These are phyloP conservation scores for Xylariomycetidae sp. DNA, from an alignment of 2,329 filamentous ascomycete genomes.

Conservation along the genomic window DNA sequence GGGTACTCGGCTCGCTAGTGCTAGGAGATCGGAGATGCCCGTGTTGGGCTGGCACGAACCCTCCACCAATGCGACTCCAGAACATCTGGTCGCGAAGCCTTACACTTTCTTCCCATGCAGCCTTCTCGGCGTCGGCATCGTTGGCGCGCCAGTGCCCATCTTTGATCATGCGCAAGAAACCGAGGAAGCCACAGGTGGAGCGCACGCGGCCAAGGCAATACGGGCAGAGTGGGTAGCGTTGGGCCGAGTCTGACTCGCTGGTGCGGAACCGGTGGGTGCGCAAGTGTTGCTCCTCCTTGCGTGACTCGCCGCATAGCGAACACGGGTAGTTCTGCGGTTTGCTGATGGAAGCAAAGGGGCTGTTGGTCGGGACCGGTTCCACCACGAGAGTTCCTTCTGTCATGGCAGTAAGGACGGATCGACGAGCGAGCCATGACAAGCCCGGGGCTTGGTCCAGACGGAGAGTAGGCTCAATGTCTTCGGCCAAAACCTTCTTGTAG, in stretches of 20 bases:
- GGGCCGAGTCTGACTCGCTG: constrained; percentile 78
- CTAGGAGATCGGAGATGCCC: constrained; percentile 12
- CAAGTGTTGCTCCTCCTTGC: constrained; percentile 63
- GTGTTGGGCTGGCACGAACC: constrained; percentile 64
- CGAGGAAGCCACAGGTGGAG: constrained; percentile 86
- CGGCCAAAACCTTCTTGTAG: constrained; percentile 80
- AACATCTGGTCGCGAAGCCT: constrained; percentile 91
- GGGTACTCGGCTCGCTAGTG: constrained; percentile 27
- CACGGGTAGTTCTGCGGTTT: constrained; percentile 62
- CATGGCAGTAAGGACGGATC: constrained; percentile 76
- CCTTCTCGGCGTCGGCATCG: constrained; percentile 75
- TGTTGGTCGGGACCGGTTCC: constrained; percentile 68
- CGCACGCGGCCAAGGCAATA: constrained; percentile 82
- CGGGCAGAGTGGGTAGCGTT: constrained; percentile 82
- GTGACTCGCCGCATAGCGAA: constrained; percentile 79
- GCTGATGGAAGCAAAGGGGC: constrained; percentile 41
- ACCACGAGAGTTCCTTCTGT: constrained; percentile 82
- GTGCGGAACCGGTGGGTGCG: constrained; percentile 85
- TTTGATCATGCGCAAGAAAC: constrained; percentile 84
- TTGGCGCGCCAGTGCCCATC: constrained; percentile 88
- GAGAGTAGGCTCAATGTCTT: constrained; percentile 92
- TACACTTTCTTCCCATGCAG: constrained; percentile 92
- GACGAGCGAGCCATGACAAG: constrained; percentile 86
- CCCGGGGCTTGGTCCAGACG: constrained; percentile 84
- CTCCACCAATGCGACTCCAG: constrained; percentile 88